Conservation (phyloP, 768 basidiomycete species). For the Rubroboletus satanas region DNA sequence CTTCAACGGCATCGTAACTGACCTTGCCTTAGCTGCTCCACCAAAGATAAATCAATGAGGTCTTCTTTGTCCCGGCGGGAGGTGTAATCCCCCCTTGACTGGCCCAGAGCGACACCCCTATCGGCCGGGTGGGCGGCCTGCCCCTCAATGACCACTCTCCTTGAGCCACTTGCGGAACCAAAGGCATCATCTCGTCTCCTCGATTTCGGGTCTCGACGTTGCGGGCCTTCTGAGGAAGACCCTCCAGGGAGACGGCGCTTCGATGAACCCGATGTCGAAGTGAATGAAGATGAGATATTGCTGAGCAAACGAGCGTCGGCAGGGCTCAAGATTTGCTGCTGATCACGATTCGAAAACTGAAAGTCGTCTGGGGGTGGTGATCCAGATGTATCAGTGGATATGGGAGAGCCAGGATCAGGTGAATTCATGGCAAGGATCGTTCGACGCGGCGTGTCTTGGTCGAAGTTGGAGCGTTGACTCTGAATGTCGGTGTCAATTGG, state of each 20-base stretch:
- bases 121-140: conserved; percentile 14
- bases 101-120: conserved; percentile 9
- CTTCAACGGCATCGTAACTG: conserved; percentile 1
- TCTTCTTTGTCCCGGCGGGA: conserved; percentile 56
- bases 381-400: conserved; percentile 36
- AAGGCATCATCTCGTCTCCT: conserved; percentile 45
- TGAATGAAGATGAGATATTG: conserved; percentile 20
- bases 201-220: conserved; percentile 48
- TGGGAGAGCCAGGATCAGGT: conserved; percentile 35
- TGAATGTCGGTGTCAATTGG: background rate
- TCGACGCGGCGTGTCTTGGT: background rate
- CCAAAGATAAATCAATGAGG: conserved; percentile 45
- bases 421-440: conserved; percentile 31
- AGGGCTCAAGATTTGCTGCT: conserved; percentile 22
- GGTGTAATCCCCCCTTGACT: conserved; percentile 35
- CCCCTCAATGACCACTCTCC: conserved; percentile 22
- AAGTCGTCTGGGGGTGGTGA: conserved; percentile 37
- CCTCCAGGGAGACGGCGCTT: conserved; percentile 52
- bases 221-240: conserved; percentile 40
- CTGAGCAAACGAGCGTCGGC: conserved; percentile 19
- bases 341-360: conserved; percentile 29
- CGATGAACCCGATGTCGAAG: conserved; percentile 32
- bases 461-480: background rate
- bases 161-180: conserved; percentile 17
- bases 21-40: conserved; percentile 57